Evolutionary conservation across 306 rosid genomes (phyloP), one percentile per base, ranked within the genome.

Genomic region (Dryas alaskensis): DNA sequence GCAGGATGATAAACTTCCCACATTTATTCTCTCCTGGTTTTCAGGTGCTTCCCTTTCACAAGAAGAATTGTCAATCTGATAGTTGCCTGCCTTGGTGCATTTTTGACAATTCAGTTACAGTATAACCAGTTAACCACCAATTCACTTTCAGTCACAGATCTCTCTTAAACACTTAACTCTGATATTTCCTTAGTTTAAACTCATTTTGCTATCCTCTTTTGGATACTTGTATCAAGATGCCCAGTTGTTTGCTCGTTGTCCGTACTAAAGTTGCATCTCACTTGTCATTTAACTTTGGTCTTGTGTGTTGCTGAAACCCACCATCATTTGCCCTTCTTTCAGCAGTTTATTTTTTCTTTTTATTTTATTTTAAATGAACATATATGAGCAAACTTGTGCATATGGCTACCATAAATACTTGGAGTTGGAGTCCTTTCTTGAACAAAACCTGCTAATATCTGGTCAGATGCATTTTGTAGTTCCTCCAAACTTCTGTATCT

Each of bases 11-110:
- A 74, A 87, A 84, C 78, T 90, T 90, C 76, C 86, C 87, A 19
- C 65, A 87, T 62, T 62, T 90, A 59, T 74, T 19, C 74, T 65
- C 73, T 78, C 87, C 75, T 51, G 95, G 91, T 75, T 90, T 92
- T 83, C 92, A 90, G 98, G 96, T 92, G 65, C 76, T 61, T 59
- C 67, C 37, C 58, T 69, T 73, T 70, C 68, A 19, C 72, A n/a
- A 55, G 74, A 37, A 52, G 14, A 39, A 10, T 4, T 60, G 42
- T 47, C 57, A 7, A 63, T 31, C 10, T 9, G 17, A 45, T 67
- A 39, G 14, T 14, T 61, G 49, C 44, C 54, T 53, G 54, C 12
- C 8, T 61, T 25, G 45, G 31, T 49, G 40, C 69, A 16, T 65
- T 64, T 40, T 72, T 66, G 48, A 55, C 46, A 48, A 45, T 25